Evolutionary conservation across 148 eudicot species (phyloP), one percentile per base, ranked within the genome.

Genomic region (Spergularia bocconei): DNA sequence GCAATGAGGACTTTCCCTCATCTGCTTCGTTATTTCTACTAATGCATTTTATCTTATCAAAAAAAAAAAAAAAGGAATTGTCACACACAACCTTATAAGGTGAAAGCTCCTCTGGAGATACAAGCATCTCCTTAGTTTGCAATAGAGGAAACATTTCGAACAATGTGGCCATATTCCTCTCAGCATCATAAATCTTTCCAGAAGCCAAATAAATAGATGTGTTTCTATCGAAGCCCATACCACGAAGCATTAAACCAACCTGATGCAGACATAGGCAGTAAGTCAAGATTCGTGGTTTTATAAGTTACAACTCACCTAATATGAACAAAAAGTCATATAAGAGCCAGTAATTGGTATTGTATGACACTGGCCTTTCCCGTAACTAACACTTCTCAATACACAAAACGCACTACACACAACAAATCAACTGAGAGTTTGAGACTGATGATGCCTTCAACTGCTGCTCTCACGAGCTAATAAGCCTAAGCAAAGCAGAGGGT

Each of bases 231-330:
- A 95, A 95, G 71, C 99, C 99, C 97, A 95, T 95, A 68, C 99
- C 99, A 76, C 99, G 88, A 68, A 95, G 96, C 96, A 91, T 92
- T 84, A 95, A 80, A 57, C 99, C 99, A 20, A 95, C 99, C 99
- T 95, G 83, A 75, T 77, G 54, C 71, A 74, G 78, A 71, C 66
- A 79, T 71, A 67, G 29, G 53, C 12, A 64, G 19, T 13, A 60
- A n/a, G 69, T 65, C 62, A 80, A 71, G 38, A 1, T 68, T 20
- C 21, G 50, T 9, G 17, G 36, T 6, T 16, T 23, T 33, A 39
- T 39, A 21, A 53, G 41, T 17, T 14, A 2, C 54, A 10, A 67
- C 15, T 44, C 48, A 44, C 36, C 36, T 29, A 29, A 29, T 44
- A 44, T 44, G 10, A 44, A 44, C 48, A 6, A 44, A 44, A 6